Conservation (phyloP, 2,329 filamentous ascomycete species). For the Drechslerella stenobrocha region DNA sequence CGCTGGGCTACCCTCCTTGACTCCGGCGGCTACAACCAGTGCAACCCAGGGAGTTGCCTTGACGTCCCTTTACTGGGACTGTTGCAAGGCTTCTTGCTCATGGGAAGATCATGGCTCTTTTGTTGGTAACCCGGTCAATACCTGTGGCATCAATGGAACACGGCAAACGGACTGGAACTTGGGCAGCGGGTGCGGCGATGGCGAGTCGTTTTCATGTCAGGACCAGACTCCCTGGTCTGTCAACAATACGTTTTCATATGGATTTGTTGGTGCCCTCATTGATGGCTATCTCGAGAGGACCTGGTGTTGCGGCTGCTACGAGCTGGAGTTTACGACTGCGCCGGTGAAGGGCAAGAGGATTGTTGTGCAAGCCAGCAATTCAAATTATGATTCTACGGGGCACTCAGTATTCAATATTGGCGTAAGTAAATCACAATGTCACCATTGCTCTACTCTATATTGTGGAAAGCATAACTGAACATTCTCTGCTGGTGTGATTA, state of each 20-base stretch:
- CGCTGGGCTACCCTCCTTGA: conserved; percentile 7
- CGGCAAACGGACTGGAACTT: conserved; percentile 31
- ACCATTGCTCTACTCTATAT: not conserved
- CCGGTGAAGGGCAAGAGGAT: conserved; percentile 64
- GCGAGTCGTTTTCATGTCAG: conserved; percentile 65
- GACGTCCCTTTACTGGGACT: conserved; percentile 61
- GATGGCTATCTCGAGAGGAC: conserved; percentile 62
- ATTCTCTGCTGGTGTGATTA: not conserved
- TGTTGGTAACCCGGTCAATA: conserved; percentile 49
- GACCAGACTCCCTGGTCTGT: conserved; percentile 68
- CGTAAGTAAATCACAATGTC: conserved; percentile 11
- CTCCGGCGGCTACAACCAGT: conserved; percentile 5
- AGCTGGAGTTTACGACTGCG: conserved; percentile 62
- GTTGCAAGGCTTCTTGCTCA: conserved; percentile 70
- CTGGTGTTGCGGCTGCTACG: conserved; percentile 70
- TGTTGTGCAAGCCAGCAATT: conserved; percentile 67
- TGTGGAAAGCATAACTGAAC: not conserved
- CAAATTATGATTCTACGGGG: conserved; percentile 33
- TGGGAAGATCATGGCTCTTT: conserved; percentile 51
- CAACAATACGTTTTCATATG: conserved; percentile 65
- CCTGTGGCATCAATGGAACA: conserved; percentile 45
- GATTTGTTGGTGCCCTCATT: conserved; percentile 68
- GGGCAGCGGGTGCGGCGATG: conserved; percentile 62
- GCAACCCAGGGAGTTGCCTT: conserved; percentile 52
- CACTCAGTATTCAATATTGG: conserved; percentile 37